Evolutionary conservation across 2,329 filamentous ascomycete genomes (phyloP), one percentile per base, ranked within the genome.

Genomic region (Xylariaceae sp.): DNA sequence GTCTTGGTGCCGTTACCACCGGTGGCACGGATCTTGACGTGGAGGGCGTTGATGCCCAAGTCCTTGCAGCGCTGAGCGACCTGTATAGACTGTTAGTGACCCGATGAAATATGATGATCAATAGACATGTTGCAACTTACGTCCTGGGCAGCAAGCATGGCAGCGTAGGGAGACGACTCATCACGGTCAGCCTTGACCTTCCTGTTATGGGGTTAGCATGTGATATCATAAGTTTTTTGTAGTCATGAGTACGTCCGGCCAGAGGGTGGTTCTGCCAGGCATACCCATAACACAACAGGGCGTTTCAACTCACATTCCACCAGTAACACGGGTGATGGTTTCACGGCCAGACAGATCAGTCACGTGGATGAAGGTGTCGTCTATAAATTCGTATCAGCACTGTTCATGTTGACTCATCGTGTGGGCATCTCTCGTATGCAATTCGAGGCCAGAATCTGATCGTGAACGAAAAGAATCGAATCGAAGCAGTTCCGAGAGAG

Each of bases 111-210:
- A 35, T 7, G 18, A 3, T n/a, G 15, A 0, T n/a, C 3, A 1
- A 1, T 15, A 45, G 5, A 17, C 7, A 6, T 34, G 13, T 11
- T 15, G 18, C 9, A 13, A 56, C 61, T 56, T 77, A 96, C 92
- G 79, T 96, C 92, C 86, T 99, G 94, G 70, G 94, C 94, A 82
- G 94, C 94, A 90, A 99, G 92, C 94, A 99, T 99, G 82, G 94
- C 94, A 75, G 94, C 94, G 86, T 99, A 99, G 74, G 94, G 94
- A 71, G 94, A 97, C 75, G 93, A 97, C 86, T 99, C 94, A 83
- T 99, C 94, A 86, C 94, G 93, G 77, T 99, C 92, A 80, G 92
- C 92, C 89, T 99, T 99, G 87, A 99, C 94, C 87, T 99, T 99
- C 94, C 62, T 64, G 17, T 60, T 39, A n/a, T 52, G 13, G 47